A percentile compares a stretch with the other conserved stretches of the same genome.
phyloP scores from a whole-genome alignment of 2,329 filamentous ascomycete species.

The Mollisiaceae sp. region DNA sequence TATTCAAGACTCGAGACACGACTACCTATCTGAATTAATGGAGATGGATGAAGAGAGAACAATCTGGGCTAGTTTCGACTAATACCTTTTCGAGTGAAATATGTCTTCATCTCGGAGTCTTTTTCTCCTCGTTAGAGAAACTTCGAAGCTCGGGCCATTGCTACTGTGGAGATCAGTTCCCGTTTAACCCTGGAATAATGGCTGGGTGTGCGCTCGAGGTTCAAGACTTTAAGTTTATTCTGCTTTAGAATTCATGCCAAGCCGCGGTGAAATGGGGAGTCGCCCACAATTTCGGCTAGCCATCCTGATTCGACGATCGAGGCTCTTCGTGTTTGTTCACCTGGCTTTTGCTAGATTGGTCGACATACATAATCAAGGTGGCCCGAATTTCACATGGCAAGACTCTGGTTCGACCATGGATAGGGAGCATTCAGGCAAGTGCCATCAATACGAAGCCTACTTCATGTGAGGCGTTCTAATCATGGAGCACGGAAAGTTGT shows the following conservation, averaged over 20 bases:
- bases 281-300: constrained; percentile 3
- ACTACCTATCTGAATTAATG: not conserved
- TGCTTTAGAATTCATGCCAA: not conserved
- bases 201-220: not conserved
- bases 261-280: not conserved
- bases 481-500: constrained; percentile 20
- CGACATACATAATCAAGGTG: constrained; percentile 3
- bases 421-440: constrained; percentile 13
- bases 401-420: not conserved
- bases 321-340: not conserved
- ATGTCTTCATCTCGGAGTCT: not conserved
- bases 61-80: not conserved
- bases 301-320: constrained; percentile 9
- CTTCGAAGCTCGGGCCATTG: constrained; percentile 9
- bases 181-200: not conserved
- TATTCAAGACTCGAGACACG: not conserved
- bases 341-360: constrained; percentile 2
- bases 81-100: not conserved
- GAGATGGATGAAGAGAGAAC: not conserved
- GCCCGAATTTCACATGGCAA: constrained; percentile 11
- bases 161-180: constrained; percentile 7
- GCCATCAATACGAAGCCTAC: constrained; percentile 21
- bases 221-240: not conserved
- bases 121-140: not conserved
- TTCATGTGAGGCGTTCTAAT: constrained; percentile 24